phyloP scores from a whole-genome alignment of 805 yeast species.

The Teunomyces atbi region DNA sequence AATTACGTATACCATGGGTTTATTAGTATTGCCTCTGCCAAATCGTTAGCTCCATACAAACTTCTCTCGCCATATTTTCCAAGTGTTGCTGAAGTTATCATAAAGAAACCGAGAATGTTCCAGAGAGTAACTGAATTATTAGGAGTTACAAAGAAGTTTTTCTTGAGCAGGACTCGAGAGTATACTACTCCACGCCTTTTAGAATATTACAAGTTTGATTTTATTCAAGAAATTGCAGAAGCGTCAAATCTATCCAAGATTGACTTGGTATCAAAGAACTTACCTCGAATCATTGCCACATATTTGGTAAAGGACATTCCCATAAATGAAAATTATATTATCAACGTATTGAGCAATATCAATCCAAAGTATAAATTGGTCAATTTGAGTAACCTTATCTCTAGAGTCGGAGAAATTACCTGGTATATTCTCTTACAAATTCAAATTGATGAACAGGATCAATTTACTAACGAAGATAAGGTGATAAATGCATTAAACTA shows the following conservation, averaged over 20 bases:
- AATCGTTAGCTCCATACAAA: constrained; percentile 70
- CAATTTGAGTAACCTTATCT: constrained; percentile 31
- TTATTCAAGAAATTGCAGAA: constrained; percentile 60
- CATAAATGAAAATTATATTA: constrained; percentile 50
- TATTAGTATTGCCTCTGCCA: constrained; percentile 53
- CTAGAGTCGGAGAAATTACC: constrained; percentile 38
- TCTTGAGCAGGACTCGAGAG: constrained; percentile 65
- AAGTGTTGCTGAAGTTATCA: constrained; percentile 60
- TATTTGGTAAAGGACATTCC: constrained; percentile 50
- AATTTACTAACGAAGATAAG: constrained; percentile 29
- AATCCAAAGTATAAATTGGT: constrained; percentile 45
- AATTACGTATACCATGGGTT: constrained; percentile 69
- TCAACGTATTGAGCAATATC: constrained; percentile 51
- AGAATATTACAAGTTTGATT: constrained; percentile 61
- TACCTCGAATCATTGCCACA: constrained; percentile 56
- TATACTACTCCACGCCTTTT: constrained; percentile 77
- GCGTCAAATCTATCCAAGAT: constrained; percentile 45
- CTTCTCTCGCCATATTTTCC: constrained; percentile 78
- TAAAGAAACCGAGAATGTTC: constrained; percentile 57
- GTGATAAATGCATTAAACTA: constrained; percentile 45
- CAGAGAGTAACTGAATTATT: constrained; percentile 62
- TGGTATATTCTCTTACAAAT: constrained; percentile 35
- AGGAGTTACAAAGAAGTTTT: constrained; percentile 58
- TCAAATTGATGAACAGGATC: constrained; percentile 28
- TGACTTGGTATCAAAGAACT: constrained; percentile 47